Percentiles rank a stretch among this genome's conserved stretches.
Conservation (phyloP, 179 eudicot genomes). For the Pouteria campechiana region DNA sequence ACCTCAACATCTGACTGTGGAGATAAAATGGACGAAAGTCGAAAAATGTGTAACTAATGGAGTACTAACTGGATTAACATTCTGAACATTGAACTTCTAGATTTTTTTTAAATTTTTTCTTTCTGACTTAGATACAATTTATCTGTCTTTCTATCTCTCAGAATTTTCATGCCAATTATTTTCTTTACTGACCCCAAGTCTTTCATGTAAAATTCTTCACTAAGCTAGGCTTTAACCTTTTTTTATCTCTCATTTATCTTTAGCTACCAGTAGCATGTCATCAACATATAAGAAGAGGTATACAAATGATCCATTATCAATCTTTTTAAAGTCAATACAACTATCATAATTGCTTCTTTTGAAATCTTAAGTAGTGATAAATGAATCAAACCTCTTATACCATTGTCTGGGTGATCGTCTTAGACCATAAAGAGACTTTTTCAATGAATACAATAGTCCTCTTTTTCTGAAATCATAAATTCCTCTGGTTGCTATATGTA, state of each 20-base stretch:
- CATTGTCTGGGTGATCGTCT: neutral
- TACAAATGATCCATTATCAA: neutral
- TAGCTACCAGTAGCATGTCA: too few species aligned
- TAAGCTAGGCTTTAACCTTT: too few species aligned
- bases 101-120: neutral
- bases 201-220: too few species aligned
- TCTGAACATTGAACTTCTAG: neutral
- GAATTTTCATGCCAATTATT: neutral
- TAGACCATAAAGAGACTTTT: neutral
- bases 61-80: neutral
- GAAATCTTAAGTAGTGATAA: neutral
- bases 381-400: slow-evolving; percentile 1
- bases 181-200: neutral
- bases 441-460: neutral
- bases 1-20: neutral
- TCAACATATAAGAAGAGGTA: neutral
- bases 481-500: slow-evolving; percentile 3
- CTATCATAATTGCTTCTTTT: neutral
- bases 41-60: neutral
- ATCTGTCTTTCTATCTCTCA: neutral
- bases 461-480: neutral
- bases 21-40: neutral
- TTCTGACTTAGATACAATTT: neutral
- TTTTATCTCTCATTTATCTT: too few species aligned
- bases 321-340: neutral